phyloP scores from a whole-genome alignment of 2,329 filamentous ascomycete species.

The Diaporthe helianthi region DNA sequence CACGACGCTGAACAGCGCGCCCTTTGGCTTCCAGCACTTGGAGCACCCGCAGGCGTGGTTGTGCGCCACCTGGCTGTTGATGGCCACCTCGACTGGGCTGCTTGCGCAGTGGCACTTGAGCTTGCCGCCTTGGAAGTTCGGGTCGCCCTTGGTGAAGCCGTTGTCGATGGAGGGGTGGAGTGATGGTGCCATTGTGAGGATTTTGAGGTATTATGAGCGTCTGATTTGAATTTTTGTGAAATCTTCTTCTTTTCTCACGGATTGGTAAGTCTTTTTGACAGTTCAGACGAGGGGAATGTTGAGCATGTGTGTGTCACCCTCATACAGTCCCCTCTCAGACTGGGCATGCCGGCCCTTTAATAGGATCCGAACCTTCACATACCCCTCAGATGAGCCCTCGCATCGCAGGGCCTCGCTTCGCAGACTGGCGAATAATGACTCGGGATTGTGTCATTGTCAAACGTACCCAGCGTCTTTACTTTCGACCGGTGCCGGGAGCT shows the following conservation, averaged over 20 bases:
- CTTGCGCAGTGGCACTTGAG: constrained; percentile 66
- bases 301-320: background rate
- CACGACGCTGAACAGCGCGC: constrained; percentile 69
- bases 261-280: no score
- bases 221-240: background rate
- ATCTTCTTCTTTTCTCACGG: background rate
- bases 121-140: constrained; percentile 64
- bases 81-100: constrained; percentile 63
- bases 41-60: constrained; percentile 77
- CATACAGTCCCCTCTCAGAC: background rate
- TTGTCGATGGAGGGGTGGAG: constrained; percentile 70
- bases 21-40: constrained; percentile 74
- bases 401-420: constrained; percentile 7
- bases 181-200: constrained; percentile 46
- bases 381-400: constrained; percentile 19
- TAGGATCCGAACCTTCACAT: constrained; percentile 7
- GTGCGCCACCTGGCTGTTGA: constrained; percentile 66
- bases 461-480: constrained; percentile 21
- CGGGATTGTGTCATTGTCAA: constrained; percentile 26
- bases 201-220: background rate
- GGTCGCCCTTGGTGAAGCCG: constrained; percentile 62
- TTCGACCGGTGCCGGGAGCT: background rate
- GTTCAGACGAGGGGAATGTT: background rate
- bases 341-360: constrained; percentile 15
- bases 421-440: constrained; percentile 16